Conservation (phyloP, 1,284 basidiomycete species). For the Coriolopsis trogii region DNA sequence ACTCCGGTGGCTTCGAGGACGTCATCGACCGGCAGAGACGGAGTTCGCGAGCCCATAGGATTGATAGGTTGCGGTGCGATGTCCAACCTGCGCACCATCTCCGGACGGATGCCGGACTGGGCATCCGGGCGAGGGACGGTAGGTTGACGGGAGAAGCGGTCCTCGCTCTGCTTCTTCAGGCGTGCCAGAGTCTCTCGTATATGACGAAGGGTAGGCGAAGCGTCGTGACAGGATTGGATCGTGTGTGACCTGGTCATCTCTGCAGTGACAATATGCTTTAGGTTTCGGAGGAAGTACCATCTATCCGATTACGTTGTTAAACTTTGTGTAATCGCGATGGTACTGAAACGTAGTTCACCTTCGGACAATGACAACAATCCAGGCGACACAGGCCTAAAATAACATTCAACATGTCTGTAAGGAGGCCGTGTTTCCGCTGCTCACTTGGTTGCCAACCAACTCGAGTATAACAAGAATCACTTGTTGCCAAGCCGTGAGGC, state of each 20-base stretch:
- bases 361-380: conserved; percentile 36
- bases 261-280: conserved; percentile 66
- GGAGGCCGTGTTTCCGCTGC: neutral
- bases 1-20: conserved; percentile 1
- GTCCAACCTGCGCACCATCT: conserved; percentile 84
- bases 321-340: neutral
- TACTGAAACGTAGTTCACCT: conserved; percentile 23
- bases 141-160: no score
- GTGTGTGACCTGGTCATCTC: conserved; percentile 32
- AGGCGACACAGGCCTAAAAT: conserved; percentile 35
- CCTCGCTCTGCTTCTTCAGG: conserved; percentile 3
- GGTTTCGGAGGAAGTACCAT: conserved; percentile 74
- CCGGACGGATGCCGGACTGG: conserved; percentile 46
- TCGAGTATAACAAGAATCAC: conserved; percentile 67
- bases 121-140: neutral
- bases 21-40: conserved; percentile 1
- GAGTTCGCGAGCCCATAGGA: conserved; percentile 45
- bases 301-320: conserved; percentile 37
- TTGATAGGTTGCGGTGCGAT: conserved; percentile 74
- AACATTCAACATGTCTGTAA: neutral
- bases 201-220: conserved; percentile 7
- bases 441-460: conserved; percentile 66
- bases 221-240: neutral
- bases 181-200: conserved; percentile 16
- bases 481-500: conserved; percentile 77